Base-by-base conservation (phyloP, 257 asterid species). In the Ilex asprella region DNA sequence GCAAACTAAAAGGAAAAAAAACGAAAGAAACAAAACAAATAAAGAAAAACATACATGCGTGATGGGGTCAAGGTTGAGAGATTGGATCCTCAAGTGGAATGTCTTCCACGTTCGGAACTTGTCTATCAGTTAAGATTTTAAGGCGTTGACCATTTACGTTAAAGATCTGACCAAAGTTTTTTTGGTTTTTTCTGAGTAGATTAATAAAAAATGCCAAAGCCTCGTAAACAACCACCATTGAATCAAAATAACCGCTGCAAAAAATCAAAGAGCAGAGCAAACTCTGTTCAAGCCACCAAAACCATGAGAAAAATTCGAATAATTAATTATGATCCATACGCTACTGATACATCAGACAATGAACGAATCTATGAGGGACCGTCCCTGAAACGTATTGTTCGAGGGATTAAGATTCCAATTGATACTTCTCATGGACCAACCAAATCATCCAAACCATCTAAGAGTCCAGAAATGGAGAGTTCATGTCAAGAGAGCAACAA, bases 311-410 rank as follows among this genome's bases (percentile, higher is more conserved):
- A 66, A 60, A 73, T 91, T 55, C 75, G 90, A 49, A 78, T 91
- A 1, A 69, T 84, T 46, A 86, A 79, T 60, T 16, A 68, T 5
- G 98, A 91, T 62, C 98, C 98, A 10, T 81, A 88, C 73, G 98
- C 96, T 11, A 91, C 98, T 5, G 98, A 92, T 66, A 83, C 93
- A 0, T 88, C 98, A 0, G 93, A 81, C 57, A 97, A 92, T 44
- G 97, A 85, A 51, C 67, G 65, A 8, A 50, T 56, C 13, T 6
- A n/a, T 15, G 60, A 41, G 60, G 78, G 61, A 72, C 52, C 52
- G 10, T 46, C 67, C 61, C 73, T 70, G 2, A 88, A 82, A 59
- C 81, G 82, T 15, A 35, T 86, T 14, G 71, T 88, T 32, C 85
- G 64, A 11, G 91, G 84, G 67, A 74, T 86, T 49, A 56, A 58